Conservation (phyloP, 305 asterid species). For the Fraxinus velutina region DNA sequence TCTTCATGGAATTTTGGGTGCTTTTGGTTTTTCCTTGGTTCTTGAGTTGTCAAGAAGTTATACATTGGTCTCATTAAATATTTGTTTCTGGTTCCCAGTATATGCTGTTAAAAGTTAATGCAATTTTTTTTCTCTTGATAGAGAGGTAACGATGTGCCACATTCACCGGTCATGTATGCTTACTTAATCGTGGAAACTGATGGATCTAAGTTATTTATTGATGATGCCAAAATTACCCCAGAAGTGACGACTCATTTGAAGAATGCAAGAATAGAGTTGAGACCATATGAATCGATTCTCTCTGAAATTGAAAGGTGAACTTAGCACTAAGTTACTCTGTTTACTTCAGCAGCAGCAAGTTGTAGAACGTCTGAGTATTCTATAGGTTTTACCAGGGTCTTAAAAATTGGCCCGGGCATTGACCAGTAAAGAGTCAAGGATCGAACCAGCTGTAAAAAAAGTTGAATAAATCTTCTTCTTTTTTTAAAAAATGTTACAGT, state of each 20-base stretch:
- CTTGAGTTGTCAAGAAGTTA: conserved; percentile 12
- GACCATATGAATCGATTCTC: conserved; percentile 81
- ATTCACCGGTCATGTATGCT: conserved; percentile 94
- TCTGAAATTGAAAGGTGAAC: conserved; percentile 78
- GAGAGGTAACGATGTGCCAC: conserved; percentile 88
- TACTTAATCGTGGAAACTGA: conserved; percentile 81
- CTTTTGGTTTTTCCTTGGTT: conserved; percentile 7
- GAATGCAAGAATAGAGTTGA: conserved; percentile 71
- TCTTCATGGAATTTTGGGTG: not conserved
- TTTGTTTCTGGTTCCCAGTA: conserved; percentile 1
- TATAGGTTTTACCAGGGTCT: conserved; percentile 4
- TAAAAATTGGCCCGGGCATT: not conserved
- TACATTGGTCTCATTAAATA: not conserved
- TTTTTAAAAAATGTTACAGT: not conserved
- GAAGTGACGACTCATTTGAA: conserved; percentile 77
- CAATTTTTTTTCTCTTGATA: conserved; percentile 30
- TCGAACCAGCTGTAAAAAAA: not conserved
- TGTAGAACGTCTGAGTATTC: conserved; percentile 4
- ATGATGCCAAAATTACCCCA: conserved; percentile 69
- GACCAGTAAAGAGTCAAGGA: not conserved
- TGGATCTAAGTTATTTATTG: conserved; percentile 72
- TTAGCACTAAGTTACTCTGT: conserved; percentile 6
- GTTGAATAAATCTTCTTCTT: not conserved
- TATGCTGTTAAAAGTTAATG: conserved; percentile 12
- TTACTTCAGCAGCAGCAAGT: conserved; percentile 17